Percentiles rank a stretch among this genome's conserved stretches.
Conservation (phyloP, 352 stramenopile species). For the Detonula confervacea region DNA sequence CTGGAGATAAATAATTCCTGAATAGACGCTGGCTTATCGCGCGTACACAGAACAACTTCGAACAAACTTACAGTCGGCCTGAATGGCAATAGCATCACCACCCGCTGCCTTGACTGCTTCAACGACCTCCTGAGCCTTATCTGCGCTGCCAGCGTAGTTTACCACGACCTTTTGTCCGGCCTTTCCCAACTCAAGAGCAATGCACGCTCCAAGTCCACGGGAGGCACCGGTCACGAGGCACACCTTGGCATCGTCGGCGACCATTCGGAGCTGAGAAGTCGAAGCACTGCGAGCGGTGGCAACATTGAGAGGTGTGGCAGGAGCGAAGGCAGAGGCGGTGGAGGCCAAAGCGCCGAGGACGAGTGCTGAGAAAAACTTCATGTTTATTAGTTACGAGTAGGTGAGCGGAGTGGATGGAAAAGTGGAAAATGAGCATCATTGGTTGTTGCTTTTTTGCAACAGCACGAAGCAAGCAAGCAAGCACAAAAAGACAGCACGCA, state of each 20-base stretch:
- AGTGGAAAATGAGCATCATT: constrained; percentile 7
- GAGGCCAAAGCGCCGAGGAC: constrained; percentile 37
- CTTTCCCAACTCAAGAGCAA: constrained; percentile 86
- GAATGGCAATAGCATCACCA: constrained; percentile 82
- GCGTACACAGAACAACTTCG: too few relatives aligned
- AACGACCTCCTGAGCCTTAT: constrained; percentile 79
- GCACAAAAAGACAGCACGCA: too few relatives aligned
- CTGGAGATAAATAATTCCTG: too few relatives aligned
- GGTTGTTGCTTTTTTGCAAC: too few relatives aligned
- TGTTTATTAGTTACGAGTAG: constrained; percentile 22
- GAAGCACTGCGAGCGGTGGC: constrained; percentile 26
- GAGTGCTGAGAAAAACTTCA: constrained; percentile 48
- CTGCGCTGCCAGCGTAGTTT: constrained; percentile 85
- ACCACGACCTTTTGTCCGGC: constrained; percentile 85
- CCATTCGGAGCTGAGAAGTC: constrained; percentile 66
- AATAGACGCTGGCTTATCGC: too few relatives aligned
- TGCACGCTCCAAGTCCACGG: constrained; percentile 84
- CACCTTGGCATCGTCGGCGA: constrained; percentile 81
- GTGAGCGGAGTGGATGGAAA: background rate
- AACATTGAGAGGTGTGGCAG: constrained; percentile 43
- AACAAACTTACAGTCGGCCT: constrained; percentile 83
- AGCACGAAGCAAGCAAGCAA: too few relatives aligned
- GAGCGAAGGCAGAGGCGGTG: constrained; percentile 38
- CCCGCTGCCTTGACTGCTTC: constrained; percentile 79
- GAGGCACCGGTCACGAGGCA: constrained; percentile 82